Base-by-base conservation (phyloP, 495 filamentous ascomycete genomes). In the Podospora conica region DNA sequence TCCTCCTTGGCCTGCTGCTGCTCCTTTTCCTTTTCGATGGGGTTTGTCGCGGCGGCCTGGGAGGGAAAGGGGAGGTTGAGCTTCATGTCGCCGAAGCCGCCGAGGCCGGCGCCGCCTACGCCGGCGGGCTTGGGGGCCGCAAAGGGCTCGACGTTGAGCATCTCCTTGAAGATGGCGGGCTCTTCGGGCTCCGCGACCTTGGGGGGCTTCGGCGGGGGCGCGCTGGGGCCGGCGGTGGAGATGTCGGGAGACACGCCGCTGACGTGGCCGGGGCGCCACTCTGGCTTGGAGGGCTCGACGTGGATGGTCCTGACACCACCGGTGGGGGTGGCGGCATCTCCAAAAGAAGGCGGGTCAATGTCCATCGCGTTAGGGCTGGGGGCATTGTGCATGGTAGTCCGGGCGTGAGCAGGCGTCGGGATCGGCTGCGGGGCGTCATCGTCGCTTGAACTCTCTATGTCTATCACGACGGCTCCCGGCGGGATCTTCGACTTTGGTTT, bases 31-130 rank as follows among this genome's bases (percentile, higher is more conserved):
- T 61, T 53, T n/a, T 72, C 66, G 21, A 81, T 60, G 1, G 81
- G 81, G 20, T 81, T 71, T 18, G 76, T 75, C 21, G 75, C 66
- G 5, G 87, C 82, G 1, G 91, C 73, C 28, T 81, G 78, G 54
- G 90, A 93, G 65, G 87, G 77, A 74, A 94, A 95, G 0, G 92
- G 92, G 1, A 96, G 84, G 2, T 80, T 87, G 8, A 83, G 78
- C 24, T 80, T 81, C 40, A 97, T 76, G 67, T 91, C 90, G 22
- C 82, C 80, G 31, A 96, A 81, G 40, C 87, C 86, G 21, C 81
- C 76, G 6, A 94, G 85, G 15, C 87, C 85, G 24, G 75, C 80
- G 40, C 40, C 25, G 18, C 80, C 77, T 31, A 77, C 77, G 6
- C 40, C 40, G 40, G 40, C 40, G 18, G 40, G 40, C 40, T 48